These are phyloP conservation scores for Bassia scoparia DNA, from an alignment of 148 eudicot species.

Conservation along the genomic window DNA sequence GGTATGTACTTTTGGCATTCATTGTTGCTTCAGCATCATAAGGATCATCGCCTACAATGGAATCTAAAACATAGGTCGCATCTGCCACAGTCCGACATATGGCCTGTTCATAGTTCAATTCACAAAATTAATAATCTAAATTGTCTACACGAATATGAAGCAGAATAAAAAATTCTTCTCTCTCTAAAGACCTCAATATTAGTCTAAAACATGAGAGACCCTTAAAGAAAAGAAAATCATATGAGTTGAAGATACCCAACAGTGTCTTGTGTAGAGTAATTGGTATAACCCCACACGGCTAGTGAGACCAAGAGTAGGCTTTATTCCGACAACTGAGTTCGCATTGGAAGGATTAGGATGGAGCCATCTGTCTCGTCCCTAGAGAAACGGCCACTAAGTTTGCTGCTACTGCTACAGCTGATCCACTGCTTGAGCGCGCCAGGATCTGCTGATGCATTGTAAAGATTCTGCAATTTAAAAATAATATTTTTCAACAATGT, in stretches of 20 bases:
- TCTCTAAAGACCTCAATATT: not conserved
- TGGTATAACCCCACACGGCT: conserved; percentile 46
- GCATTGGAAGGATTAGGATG: conserved; percentile 31
- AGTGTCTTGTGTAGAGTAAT: conserved; percentile 40
- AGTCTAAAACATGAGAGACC: not conserved
- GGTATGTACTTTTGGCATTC: conserved; percentile 38
- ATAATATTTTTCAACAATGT: not conserved
- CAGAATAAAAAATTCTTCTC: not conserved
- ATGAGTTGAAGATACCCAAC: conserved; percentile 28
- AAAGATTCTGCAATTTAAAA: conserved; percentile 30
- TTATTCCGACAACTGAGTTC: conserved; percentile 44
- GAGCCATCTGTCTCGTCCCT: conserved; percentile 34
- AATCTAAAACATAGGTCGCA: conserved; percentile 46
- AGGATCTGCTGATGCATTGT: conserved; percentile 21
- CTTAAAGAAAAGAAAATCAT: not conserved
- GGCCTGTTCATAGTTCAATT: conserved; percentile 29
- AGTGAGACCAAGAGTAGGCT: conserved; percentile 50
- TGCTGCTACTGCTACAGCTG: conserved; percentile 36
- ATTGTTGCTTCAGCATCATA: conserved; percentile 38
- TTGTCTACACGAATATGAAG: no score
- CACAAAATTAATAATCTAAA: not conserved
- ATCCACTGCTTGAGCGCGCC: conserved; percentile 38
- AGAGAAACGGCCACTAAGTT: conserved; percentile 29
- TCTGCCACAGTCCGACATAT: conserved; percentile 52
- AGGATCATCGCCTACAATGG: conserved; percentile 40